Percentiles rank a stretch among this genome's conserved stretches.
Evolutionary conservation across 2,329 filamentous ascomycete genomes (phyloP).

Genomic region (Xylaria sp.): DNA sequence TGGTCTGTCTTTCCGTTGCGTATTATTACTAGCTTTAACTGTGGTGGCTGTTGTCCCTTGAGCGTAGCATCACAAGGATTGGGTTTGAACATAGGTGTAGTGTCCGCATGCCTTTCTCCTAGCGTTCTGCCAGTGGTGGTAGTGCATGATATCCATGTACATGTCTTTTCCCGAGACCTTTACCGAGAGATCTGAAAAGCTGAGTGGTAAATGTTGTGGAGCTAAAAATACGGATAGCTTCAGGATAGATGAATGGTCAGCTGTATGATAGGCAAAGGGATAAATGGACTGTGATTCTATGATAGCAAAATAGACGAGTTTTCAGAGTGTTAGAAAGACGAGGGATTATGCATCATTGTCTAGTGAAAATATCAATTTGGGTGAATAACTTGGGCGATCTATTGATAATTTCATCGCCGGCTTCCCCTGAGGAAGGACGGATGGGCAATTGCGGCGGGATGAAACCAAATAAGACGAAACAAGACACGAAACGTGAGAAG

Average conservation of each 20-base stretch:
- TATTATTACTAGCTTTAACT: constrained; percentile 20
- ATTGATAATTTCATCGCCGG: constrained; percentile 13
- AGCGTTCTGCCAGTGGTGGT: constrained; percentile 15
- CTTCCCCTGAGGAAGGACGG: not conserved
- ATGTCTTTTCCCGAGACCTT: constrained; percentile 3
- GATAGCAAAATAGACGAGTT: constrained; percentile 15
- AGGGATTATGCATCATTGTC: not conserved
- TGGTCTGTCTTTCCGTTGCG: constrained; percentile 12
- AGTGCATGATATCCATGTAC: constrained; percentile 20
- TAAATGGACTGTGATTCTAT: constrained; percentile 24
- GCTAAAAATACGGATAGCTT: constrained; percentile 5
- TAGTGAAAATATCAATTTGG: not conserved
- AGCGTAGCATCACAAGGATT: constrained; percentile 18
- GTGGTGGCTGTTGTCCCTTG: constrained; percentile 13
- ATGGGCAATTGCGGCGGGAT: constrained; percentile 18
- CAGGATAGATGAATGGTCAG: constrained; percentile 29
- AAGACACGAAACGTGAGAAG: constrained; percentile 8
- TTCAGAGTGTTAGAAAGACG: not conserved
- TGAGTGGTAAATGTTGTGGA: constrained; percentile 8
- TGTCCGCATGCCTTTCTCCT: constrained; percentile 11
- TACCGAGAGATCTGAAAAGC: constrained; percentile 13
- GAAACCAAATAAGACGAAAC: constrained; percentile 31
- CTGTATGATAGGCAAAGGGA: constrained; percentile 24
- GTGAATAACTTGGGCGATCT: constrained; percentile 4
- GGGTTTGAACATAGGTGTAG: constrained; percentile 8